Conservation (phyloP, 768 basidiomycete genomes). For the Chalciporus sphaerocephalus region DNA sequence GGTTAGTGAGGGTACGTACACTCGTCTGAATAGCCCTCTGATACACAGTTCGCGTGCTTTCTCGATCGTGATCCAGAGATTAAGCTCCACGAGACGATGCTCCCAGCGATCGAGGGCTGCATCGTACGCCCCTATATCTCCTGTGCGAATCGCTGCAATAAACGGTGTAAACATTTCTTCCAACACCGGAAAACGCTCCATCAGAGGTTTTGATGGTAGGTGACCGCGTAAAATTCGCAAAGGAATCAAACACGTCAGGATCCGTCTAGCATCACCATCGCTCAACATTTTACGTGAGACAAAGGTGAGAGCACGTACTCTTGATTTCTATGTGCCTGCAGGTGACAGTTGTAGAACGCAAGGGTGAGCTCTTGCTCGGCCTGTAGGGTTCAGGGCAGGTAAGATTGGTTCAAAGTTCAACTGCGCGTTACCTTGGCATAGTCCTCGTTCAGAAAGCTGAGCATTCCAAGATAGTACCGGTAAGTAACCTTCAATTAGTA, state of each 20-base stretch:
- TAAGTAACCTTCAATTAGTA: slow-evolving; percentile 70
- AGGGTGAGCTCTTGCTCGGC: slow-evolving; percentile 83
- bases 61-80: slow-evolving; percentile 83
- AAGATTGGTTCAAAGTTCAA: neutral
- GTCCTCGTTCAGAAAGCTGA: slow-evolving; percentile 90
- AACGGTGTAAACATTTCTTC: slow-evolving; percentile 76
- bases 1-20: slow-evolving; percentile 45
- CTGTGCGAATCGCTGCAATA: slow-evolving; percentile 67
- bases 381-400: slow-evolving; percentile 37
- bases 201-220: slow-evolving; percentile 68
- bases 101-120: slow-evolving; percentile 67
- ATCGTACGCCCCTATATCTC: slow-evolving; percentile 81
- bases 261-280: slow-evolving; percentile 52
- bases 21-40: slow-evolving; percentile 72
- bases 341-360: slow-evolving; percentile 82
- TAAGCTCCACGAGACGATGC: slow-evolving; percentile 74
- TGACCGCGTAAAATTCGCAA: slow-evolving; percentile 84
- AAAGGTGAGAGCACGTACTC: slow-evolving; percentile 50
- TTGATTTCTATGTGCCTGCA: slow-evolving; percentile 66
- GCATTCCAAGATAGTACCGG: slow-evolving; percentile 91
- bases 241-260: slow-evolving; percentile 87
- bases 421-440: slow-evolving; percentile 60
- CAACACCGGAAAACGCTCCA: slow-evolving; percentile 70
- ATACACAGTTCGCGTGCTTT: slow-evolving; percentile 84
- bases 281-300: neutral